Evolutionary conservation across 2,329 filamentous ascomycete species (phyloP).

Genomic region (Beauveria sp.): DNA sequence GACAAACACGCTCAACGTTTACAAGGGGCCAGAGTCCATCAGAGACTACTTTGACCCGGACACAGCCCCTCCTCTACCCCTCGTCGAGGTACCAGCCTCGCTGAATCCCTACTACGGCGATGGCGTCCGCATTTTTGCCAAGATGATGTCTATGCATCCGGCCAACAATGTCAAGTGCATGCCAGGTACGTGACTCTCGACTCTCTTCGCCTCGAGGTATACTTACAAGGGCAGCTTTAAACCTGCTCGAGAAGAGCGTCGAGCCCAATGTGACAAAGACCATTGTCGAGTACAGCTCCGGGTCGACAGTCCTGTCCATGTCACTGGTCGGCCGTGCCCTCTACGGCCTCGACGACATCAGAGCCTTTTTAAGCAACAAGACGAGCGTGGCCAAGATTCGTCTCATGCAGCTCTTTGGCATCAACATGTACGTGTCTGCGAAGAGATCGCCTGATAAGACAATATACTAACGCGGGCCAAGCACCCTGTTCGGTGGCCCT

Average conservation of each 20-base stretch:
- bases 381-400: slow-evolving; percentile 43
- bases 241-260: slow-evolving; percentile 37
- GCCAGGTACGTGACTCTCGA: slow-evolving; percentile 33
- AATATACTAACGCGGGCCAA: slow-evolving; percentile 14
- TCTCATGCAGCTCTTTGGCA: slow-evolving; percentile 53
- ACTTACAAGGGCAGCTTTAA: slow-evolving; percentile 32
- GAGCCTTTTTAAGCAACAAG: slow-evolving; percentile 53
- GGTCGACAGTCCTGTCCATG: slow-evolving; percentile 55
- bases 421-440: slow-evolving; percentile 34
- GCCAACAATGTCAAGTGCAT: slow-evolving; percentile 59
- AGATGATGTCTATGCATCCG: slow-evolving; percentile 58
- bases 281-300: slow-evolving; percentile 54
- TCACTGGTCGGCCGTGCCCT: slow-evolving; percentile 44
- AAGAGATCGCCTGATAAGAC: background rate
- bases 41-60: slow-evolving; percentile 54
- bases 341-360: slow-evolving; percentile 41
- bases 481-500: slow-evolving; percentile 50
- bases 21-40: slow-evolving; percentile 48
- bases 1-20: slow-evolving; percentile 41
- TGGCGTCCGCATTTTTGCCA: slow-evolving; percentile 56
- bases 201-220: background rate
- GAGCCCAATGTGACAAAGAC: slow-evolving; percentile 35
- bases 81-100: slow-evolving; percentile 50
- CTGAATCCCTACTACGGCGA: slow-evolving; percentile 50
- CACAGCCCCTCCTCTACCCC: slow-evolving; percentile 46